Conservation (phyloP, 352 stramenopile genomes). For the Globisporangium megalacanthum region DNA sequence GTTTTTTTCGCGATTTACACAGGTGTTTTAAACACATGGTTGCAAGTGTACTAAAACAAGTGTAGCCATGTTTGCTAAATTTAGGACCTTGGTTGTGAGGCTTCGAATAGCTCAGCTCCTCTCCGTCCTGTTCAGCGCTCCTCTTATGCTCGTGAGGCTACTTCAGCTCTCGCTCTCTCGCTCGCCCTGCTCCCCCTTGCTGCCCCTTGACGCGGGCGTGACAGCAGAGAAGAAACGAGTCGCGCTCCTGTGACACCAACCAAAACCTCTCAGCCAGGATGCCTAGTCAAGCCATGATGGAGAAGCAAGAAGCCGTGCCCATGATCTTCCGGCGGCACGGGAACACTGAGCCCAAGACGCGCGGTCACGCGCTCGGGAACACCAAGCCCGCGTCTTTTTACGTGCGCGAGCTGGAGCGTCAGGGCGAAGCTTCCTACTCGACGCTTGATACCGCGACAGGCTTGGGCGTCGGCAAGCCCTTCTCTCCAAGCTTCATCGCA, state of each 20-base stretch:
- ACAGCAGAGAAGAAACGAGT: neutral
- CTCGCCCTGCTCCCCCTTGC: neutral
- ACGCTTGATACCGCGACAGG: constrained; percentile 37
- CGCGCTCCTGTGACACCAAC: neutral
- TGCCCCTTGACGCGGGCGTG: neutral
- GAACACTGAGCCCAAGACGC: constrained; percentile 62
- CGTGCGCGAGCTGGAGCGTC: constrained; percentile 55
- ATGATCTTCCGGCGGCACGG: constrained; percentile 78
- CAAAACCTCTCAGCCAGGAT: constrained; percentile 16
- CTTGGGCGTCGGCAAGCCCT: constrained; percentile 35
- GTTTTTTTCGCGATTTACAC: too few species aligned
- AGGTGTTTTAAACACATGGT: too few species aligned
- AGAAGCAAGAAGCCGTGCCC: constrained; percentile 75
- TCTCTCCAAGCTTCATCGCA: constrained; percentile 62
- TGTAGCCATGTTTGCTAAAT: too few species aligned
- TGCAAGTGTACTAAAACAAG: too few species aligned
- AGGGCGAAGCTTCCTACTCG: constrained; percentile 34
- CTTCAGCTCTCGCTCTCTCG: neutral
- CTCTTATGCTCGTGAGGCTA: neutral
- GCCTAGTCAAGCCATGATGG: constrained; percentile 50
- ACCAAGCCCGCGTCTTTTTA: constrained; percentile 64
- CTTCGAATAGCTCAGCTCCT: neutral
- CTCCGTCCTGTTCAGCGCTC: neutral
- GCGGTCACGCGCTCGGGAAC: constrained; percentile 56
- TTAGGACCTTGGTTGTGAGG: too few species aligned